Evolutionary conservation across 2,329 filamentous ascomycete species (phyloP).

Genomic region (Cadophora sp.): DNA sequence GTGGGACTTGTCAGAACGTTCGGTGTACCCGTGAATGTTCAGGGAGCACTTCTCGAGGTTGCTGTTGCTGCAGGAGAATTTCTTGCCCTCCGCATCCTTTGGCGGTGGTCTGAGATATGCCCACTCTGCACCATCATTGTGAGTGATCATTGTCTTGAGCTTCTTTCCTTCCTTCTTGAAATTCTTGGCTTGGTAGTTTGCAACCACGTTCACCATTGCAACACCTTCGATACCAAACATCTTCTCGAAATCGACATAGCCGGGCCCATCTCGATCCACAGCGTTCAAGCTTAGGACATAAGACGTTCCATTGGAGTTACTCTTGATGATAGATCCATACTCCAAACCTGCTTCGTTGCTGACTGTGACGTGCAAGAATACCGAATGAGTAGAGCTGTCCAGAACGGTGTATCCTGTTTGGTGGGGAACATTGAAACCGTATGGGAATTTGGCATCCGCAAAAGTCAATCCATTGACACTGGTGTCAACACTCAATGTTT

Average conservation of each 20-base stretch:
- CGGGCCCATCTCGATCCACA: constrained; percentile 79
- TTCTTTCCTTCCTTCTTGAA: constrained; percentile 73
- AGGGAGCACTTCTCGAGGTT: constrained; percentile 76
- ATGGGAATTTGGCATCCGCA: constrained; percentile 84
- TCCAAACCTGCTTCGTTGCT: constrained; percentile 68
- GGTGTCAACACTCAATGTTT: constrained; percentile 77
- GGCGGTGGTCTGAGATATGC: constrained; percentile 73
- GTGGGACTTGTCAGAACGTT: constrained; percentile 79
- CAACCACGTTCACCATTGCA: constrained; percentile 82
- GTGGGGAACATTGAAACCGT: constrained; percentile 79
- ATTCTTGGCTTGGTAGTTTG: constrained; percentile 66
- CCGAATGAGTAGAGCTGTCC: constrained; percentile 91
- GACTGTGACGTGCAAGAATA: constrained; percentile 92
- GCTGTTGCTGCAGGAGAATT: constrained; percentile 69
- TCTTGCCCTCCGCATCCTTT: constrained; percentile 73
- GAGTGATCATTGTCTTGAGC: constrained; percentile 89
- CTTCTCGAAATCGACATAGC: constrained; percentile 96
- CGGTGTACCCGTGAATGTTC: constrained; percentile 95
- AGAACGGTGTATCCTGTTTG: constrained; percentile 90
- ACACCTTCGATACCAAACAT: constrained; percentile 92
- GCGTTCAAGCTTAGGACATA: constrained; percentile 84
- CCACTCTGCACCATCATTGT: constrained; percentile 96
- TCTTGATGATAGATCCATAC: constrained; percentile 92
- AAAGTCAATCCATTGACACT: constrained; percentile 87
- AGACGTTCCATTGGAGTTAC: constrained; percentile 96